phyloP scores from a whole-genome alignment of 768 basidiomycete genomes.

The Xanthoconium stramineum region DNA sequence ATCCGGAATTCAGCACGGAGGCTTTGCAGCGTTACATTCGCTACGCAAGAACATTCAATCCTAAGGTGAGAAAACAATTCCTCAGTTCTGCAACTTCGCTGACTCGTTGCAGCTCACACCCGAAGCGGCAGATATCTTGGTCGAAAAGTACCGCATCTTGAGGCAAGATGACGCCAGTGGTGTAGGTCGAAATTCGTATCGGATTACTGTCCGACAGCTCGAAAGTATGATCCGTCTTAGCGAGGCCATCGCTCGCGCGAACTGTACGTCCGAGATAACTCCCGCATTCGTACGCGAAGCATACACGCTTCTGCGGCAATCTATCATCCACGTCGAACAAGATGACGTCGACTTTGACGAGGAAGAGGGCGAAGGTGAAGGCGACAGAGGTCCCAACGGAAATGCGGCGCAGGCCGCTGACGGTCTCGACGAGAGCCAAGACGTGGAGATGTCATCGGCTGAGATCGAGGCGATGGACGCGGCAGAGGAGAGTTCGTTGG shows the following conservation, averaged over 20 bases:
- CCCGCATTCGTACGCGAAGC: slow-evolving; percentile 96
- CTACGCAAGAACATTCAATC: slow-evolving; percentile 95
- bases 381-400: slow-evolving; percentile 35
- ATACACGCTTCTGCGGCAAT: slow-evolving; percentile 88
- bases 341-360: slow-evolving; percentile 98
- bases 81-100: background rate
- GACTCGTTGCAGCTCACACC: slow-evolving; percentile 68
- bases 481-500: slow-evolving; percentile 47
- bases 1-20: slow-evolving; percentile 97
- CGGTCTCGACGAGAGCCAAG: slow-evolving; percentile 50
- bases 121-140: slow-evolving; percentile 88
- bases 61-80: slow-evolving; percentile 58
- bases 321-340: slow-evolving; percentile 99
- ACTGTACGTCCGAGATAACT: slow-evolving; percentile 95
- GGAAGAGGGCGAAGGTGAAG: slow-evolving; percentile 65
- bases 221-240: slow-evolving; percentile 98
- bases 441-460: slow-evolving; percentile 62
- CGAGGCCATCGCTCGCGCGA: slow-evolving; percentile 96
- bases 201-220: slow-evolving; percentile 96
- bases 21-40: slow-evolving; percentile 95
- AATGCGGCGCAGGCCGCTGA: slow-evolving; percentile 34
- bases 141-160: slow-evolving; percentile 91
- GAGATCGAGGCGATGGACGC: slow-evolving; percentile 54
- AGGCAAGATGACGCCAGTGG: slow-evolving; percentile 92
- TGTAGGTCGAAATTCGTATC: slow-evolving; percentile 85